Percentiles rank a stretch among this genome's conserved stretches.
Evolutionary conservation across 2,329 filamentous ascomycete genomes (phyloP).

Genomic region (Ilyonectria destructans): DNA sequence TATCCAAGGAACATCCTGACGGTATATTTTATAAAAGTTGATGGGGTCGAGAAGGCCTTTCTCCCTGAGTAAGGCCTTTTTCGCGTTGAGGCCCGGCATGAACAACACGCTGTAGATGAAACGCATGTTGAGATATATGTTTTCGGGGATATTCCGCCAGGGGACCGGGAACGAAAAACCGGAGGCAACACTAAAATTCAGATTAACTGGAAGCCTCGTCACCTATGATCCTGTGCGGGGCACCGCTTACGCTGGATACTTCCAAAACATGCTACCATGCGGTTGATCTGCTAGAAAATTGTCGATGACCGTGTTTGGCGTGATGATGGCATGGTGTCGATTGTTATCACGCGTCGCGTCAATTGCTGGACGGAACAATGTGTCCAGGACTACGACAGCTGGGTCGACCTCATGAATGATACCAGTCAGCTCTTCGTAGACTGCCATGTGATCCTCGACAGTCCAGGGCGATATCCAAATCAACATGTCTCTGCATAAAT

Average conservation of each 20-base stretch:
- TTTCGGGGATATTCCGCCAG: conserved; percentile 50
- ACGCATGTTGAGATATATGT: conserved; percentile 54
- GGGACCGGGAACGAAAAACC: conserved; percentile 64
- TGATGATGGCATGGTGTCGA: conserved; percentile 57
- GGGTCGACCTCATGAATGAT: conserved; percentile 54
- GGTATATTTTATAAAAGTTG: conserved; percentile 45
- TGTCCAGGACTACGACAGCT: conserved; percentile 54
- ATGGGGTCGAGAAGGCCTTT: conserved; percentile 43
- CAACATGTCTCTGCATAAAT: conserved; percentile 40
- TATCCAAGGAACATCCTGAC: conserved; percentile 50
- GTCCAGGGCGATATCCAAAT: conserved; percentile 51
- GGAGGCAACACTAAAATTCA: conserved; percentile 55
- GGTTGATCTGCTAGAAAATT: conserved; percentile 40
- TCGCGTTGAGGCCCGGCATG: conserved; percentile 46
- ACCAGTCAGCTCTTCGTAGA: conserved; percentile 45
- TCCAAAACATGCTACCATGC: conserved; percentile 40
- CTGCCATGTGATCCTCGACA: conserved; percentile 48
- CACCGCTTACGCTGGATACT: conserved; percentile 41
- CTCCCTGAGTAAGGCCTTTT: conserved; percentile 42
- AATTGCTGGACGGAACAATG: conserved; percentile 49
- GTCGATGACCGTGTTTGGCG: conserved; percentile 59
- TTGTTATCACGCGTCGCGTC: conserved; percentile 44
- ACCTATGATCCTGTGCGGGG: too few relatives aligned
- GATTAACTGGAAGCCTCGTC: neutral
- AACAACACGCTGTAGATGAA: conserved; percentile 51